Percentiles rank a stretch among this genome's conserved stretches.
Evolutionary conservation across 1,139 yeast genomes (phyloP).

Genomic region (Lipomyces yarrowii): DNA sequence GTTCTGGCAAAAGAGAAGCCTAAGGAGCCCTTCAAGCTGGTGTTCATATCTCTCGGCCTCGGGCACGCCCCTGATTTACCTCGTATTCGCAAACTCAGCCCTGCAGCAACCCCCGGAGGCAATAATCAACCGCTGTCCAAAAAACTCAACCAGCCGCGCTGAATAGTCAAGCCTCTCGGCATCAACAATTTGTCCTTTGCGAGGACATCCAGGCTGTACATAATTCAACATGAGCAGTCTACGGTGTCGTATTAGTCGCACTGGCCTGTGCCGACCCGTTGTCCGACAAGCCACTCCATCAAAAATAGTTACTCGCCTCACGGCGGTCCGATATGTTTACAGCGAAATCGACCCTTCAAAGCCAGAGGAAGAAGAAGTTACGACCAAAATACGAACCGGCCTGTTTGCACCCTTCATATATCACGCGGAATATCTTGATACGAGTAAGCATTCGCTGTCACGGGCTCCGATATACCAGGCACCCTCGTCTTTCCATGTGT

Average conservation of each 20-base stretch:
- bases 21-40: too few relatives aligned
- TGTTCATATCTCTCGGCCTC: too few relatives aligned
- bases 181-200: neutral
- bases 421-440: constrained; percentile 12
- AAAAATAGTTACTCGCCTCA: neutral
- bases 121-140: neutral
- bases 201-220: neutral
- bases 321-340: neutral
- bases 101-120: neutral
- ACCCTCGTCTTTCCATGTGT: constrained; percentile 33
- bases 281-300: neutral
- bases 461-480: constrained; percentile 32
- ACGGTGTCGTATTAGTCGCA: neutral
- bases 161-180: too few relatives aligned
- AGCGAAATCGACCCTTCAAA: constrained; percentile 27
- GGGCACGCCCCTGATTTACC: too few relatives aligned
- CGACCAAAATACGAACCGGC: constrained; percentile 18
- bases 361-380: constrained; percentile 19
- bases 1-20: too few relatives aligned
- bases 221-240: neutral
- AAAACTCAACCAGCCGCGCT: neutral
- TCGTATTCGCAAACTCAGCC: too few relatives aligned
- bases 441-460: constrained; percentile 18
- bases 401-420: constrained; percentile 21
- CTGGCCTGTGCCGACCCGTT: neutral